phyloP scores from a whole-genome alignment of 768 basidiomycete species.

The Austroboletus festivus region DNA sequence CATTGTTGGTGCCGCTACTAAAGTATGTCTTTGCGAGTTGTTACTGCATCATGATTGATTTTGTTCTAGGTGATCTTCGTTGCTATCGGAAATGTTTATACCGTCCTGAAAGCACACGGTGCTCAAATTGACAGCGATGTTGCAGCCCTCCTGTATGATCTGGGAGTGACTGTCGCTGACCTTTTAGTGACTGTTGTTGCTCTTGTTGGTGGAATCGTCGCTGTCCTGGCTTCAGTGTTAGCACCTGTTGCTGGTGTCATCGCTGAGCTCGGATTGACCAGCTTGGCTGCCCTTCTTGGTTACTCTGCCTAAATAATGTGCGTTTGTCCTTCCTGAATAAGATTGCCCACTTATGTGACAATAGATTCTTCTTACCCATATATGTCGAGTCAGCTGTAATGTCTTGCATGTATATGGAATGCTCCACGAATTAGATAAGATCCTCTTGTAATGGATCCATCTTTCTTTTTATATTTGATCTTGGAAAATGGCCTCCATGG shows the following conservation, averaged over 20 bases:
- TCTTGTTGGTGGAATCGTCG: neutral
- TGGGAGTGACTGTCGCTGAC: slow-evolving; percentile 2
- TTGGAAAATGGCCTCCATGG: no score
- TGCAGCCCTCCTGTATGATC: slow-evolving; percentile 4
- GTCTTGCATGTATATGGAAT: no score
- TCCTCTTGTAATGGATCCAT: no score
- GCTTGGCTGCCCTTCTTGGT: slow-evolving; percentile 24
- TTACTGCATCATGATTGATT: neutral
- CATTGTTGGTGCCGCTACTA: slow-evolving; percentile 22
- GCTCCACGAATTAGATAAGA: no score
- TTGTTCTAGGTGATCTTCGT: slow-evolving; percentile 24
- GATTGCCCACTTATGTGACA: no score
- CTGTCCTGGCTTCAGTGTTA: slow-evolving; percentile 10
- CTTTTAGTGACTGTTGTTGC: neutral
- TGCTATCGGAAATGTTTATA: slow-evolving; percentile 25
- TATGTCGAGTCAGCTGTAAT: no score
- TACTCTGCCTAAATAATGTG: slow-evolving; percentile 15
- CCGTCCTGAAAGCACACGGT: slow-evolving; percentile 1
- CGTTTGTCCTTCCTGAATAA: neutral
- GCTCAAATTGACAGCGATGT: neutral
- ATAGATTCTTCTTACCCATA: no score
- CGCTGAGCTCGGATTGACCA: slow-evolving; percentile 18
- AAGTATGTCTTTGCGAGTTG: slow-evolving; percentile 11
- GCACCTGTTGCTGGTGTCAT: slow-evolving; percentile 18
- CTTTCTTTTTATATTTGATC: no score